A percentile compares a stretch with the other conserved stretches of the same genome.
Evolutionary conservation across 345 rosid genomes (phyloP).

Genomic region (Ailanthus altissimus): DNA sequence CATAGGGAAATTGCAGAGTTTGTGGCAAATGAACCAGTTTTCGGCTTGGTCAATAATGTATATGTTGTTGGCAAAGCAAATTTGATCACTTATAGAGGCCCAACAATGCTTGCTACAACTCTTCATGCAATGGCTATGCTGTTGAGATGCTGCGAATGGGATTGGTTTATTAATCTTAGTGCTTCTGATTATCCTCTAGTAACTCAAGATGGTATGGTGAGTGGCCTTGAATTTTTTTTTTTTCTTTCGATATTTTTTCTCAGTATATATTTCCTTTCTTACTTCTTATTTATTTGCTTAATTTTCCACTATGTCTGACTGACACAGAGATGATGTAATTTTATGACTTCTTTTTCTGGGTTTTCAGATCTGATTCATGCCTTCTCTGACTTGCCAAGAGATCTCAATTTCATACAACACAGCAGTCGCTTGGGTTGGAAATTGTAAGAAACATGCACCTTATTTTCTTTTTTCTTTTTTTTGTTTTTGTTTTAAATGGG

Average conservation of each 20-base stretch:
- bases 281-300: neutral
- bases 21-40: conserved; percentile 55
- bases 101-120: conserved; percentile 87
- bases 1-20: conserved; percentile 58
- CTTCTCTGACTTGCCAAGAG: conserved; percentile 75
- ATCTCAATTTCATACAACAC: conserved; percentile 90
- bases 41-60: conserved; percentile 65
- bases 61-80: conserved; percentile 77
- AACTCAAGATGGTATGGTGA: conserved; percentile 99
- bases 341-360: conserved; percentile 7
- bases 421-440: conserved; percentile 86
- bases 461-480: no score
- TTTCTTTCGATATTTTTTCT: neutral
- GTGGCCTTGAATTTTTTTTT: conserved; percentile 38
- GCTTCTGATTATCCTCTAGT: conserved; percentile 92
- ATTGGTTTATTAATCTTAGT: conserved; percentile 97
- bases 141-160: conserved; percentile 77
- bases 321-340: neutral
- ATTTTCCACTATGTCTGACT: neutral
- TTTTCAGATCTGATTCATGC: conserved; percentile 87
- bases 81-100: conserved; percentile 88
- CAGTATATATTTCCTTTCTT: neutral
- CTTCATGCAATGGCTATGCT: conserved; percentile 84
- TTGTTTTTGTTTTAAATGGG: neutral
- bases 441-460: conserved; percentile 42